phyloP scores from a whole-genome alignment of 176 grass and related monocot genomes.

The Hordeum vulgare region MorexV3_pseudomolecules_assembly NC_058518.1:357069513-357070012 shows the following conservation, averaged over 20 bases:
- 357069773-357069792: background rate
- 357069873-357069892: background rate
- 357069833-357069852: background rate
- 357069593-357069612: constrained; percentile 60
- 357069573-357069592: constrained; percentile 78
- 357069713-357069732: background rate
- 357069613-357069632: constrained; percentile 56
- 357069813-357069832: constrained; percentile 4
- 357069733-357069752: background rate
- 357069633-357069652: constrained; percentile 84
- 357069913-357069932: background rate
- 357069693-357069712: background rate
- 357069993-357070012: no score
- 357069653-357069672: background rate
- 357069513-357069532: background rate
- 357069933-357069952: constrained; percentile 39
- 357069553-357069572: constrained; percentile 65
- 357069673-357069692: constrained; percentile 26
- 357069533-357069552: background rate
- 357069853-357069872: background rate
- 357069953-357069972: background rate
- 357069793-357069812: background rate
- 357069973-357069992: background rate
- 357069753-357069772: background rate
- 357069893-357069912: background rate